Evolutionary conservation across 2,329 filamentous ascomycete genomes (phyloP), one percentile per base, ranked within the genome.

Genomic region (Pseudogymnoascus sp.): DNA sequence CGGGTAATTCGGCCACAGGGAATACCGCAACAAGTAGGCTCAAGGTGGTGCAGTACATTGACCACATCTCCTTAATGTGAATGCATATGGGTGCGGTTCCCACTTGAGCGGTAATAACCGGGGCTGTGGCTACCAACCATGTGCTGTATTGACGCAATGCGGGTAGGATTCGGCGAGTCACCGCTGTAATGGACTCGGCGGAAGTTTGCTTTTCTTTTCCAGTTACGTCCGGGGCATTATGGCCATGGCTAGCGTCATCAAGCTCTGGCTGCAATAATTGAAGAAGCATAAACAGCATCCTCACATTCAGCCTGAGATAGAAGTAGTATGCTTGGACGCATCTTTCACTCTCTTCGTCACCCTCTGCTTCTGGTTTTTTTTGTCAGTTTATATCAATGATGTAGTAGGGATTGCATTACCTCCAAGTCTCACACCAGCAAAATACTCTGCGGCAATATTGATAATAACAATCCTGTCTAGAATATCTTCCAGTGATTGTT

Each of bases 381-480:
- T 40, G 57, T 63, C 63, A 66, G 67, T 42, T 37, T 47, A 51
- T 4, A 37, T 26, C 47, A 51, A 11, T 12, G 5, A 5, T 40
- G 23, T 36, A 21, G 12, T 61, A 29, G 4, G 16, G 16, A 12
- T 34, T 61, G 34, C 69, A 74, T 71, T 78, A 86, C 87, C 77
- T 73, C 80, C 78, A 66, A 87, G 80, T 68, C 83, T 84, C 23
- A 83, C 77, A 31, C 80, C 81, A 47, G 91, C 88, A 71, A 90
- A 82, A 67, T 88, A 84, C 73, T 95, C 91, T 5, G 93, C 91
- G 5, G 91, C 86, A 66, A 97, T 89, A 70, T 96, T 97, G 68
- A 93, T 86, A 51, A 97, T 78, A 5, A 90, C 84, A 75, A 97
- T 88, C 73, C 92, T 95, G 66, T 90, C 83, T 29, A 97, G 74